A percentile compares a stretch with the other conserved stretches of the same genome.
phyloP scores from a whole-genome alignment of 768 basidiomycete species.

The Mycena olivaceomarginata region DNA sequence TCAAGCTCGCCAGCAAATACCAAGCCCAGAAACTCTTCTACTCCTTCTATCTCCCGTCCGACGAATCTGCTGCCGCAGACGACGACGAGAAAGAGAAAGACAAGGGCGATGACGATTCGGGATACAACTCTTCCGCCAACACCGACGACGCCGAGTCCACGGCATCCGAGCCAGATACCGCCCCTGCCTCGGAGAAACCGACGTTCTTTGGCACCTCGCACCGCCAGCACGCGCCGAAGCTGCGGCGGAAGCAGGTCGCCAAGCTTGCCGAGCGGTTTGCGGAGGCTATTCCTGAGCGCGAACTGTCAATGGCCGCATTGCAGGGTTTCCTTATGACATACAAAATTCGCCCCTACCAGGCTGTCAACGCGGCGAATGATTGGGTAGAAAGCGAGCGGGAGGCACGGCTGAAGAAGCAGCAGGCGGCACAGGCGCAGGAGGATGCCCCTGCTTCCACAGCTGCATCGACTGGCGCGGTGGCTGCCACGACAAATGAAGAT shows the following conservation, averaged over 20 bases:
- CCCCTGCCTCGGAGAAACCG: slow-evolving; percentile 38
- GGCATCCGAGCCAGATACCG: slow-evolving; percentile 29
- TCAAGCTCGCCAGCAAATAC: slow-evolving; percentile 81
- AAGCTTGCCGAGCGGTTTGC: slow-evolving; percentile 76
- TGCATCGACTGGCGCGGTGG: background rate
- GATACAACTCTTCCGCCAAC: slow-evolving; percentile 50
- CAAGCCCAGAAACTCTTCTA: slow-evolving; percentile 81
- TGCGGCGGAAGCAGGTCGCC: slow-evolving; percentile 62
- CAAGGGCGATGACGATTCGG: slow-evolving; percentile 41
- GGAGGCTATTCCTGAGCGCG: slow-evolving; percentile 67
- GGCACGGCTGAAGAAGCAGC: slow-evolving; percentile 49
- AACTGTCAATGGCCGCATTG: slow-evolving; percentile 69
- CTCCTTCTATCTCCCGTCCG: slow-evolving; percentile 77
- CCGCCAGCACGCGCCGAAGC: slow-evolving; percentile 58
- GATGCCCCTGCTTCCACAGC: background rate
- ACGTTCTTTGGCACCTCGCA: slow-evolving; percentile 53
- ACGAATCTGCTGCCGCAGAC: slow-evolving; percentile 51
- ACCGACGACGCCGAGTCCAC: slow-evolving; percentile 49
- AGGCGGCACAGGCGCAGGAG: slow-evolving; percentile 10
- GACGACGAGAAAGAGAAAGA: slow-evolving; percentile 45
- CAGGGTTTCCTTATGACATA: slow-evolving; percentile 50
- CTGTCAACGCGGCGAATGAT: slow-evolving; percentile 64
- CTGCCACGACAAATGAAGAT: slow-evolving; percentile 1
- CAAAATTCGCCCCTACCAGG: slow-evolving; percentile 52
- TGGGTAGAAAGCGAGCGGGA: slow-evolving; percentile 64